A percentile compares a stretch with the other conserved stretches of the same genome.
Evolutionary conservation across 495 filamentous ascomycete genomes (phyloP).

Genomic region (Jackrogersella minutella): DNA sequence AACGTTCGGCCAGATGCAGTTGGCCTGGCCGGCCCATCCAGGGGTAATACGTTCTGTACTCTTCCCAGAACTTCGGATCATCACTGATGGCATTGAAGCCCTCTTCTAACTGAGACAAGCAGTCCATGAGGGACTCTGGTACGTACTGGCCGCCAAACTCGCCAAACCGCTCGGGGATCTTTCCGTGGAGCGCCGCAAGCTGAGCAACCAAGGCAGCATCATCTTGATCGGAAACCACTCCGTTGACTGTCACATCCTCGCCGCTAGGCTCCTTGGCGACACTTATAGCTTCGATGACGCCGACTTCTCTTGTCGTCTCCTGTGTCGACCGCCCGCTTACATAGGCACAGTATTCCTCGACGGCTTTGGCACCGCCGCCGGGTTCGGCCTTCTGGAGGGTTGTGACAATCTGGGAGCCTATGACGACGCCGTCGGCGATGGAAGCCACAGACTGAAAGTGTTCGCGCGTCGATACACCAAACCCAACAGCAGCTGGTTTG

Average conservation of each 20-base stretch:
- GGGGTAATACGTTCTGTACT: slow-evolving; percentile 94
- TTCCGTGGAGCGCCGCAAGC: slow-evolving; percentile 57
- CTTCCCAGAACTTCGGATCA: slow-evolving; percentile 94
- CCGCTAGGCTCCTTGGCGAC: slow-evolving; percentile 61
- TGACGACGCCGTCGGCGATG: slow-evolving; percentile 94
- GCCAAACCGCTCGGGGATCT: slow-evolving; percentile 85
- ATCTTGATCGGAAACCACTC: slow-evolving; percentile 60
- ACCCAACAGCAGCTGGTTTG: slow-evolving; percentile 89
- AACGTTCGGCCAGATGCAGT: slow-evolving; percentile 83
- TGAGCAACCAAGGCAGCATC: slow-evolving; percentile 56
- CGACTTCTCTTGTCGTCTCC: slow-evolving; percentile 63
- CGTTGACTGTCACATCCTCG: slow-evolving; percentile 62
- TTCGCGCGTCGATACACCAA: slow-evolving; percentile 93
- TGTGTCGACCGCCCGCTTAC: slow-evolving; percentile 71
- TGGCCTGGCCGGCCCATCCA: slow-evolving; percentile 97
- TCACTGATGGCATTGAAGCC: slow-evolving; percentile 89
- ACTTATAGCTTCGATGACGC: slow-evolving; percentile 69
- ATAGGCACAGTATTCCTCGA: slow-evolving; percentile 84
- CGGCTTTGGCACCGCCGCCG: slow-evolving; percentile 74
- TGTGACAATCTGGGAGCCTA: slow-evolving; percentile 92
- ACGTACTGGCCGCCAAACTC: slow-evolving; percentile 99
- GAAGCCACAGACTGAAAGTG: slow-evolving; percentile 87
- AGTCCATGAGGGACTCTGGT: slow-evolving; percentile 97
- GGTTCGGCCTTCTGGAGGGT: slow-evolving; percentile 73
- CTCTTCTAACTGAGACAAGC: slow-evolving; percentile 84